phyloP scores from a whole-genome alignment of 306 rosid genomes.

The Pyrus communis region DNA sequence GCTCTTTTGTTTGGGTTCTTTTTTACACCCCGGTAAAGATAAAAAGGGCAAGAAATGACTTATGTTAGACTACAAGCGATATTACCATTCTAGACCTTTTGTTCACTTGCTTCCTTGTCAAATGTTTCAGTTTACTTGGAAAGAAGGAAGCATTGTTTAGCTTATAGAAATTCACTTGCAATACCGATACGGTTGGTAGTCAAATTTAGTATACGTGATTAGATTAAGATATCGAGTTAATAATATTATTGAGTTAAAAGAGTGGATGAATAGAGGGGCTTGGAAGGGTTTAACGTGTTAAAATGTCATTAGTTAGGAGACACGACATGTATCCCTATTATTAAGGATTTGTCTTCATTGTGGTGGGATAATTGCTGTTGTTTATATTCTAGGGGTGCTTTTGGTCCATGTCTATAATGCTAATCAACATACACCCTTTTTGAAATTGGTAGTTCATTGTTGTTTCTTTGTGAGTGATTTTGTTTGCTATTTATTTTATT shows the following conservation, averaged over 20 bases:
- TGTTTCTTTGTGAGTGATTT: constrained; percentile 16
- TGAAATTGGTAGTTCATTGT: constrained; percentile 4
- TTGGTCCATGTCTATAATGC: background rate
- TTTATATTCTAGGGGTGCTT: constrained; percentile 6
- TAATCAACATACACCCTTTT: background rate
- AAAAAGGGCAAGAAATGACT: constrained; percentile 55
- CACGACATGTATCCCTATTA: constrained; percentile 19
- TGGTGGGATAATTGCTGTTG: constrained; percentile 19
- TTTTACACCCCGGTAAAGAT: constrained; percentile 52
- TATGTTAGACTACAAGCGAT: background rate
- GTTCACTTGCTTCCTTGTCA: background rate
- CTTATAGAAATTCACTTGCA: background rate
- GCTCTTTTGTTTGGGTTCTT: constrained; percentile 62
- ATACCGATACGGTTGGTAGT: too few species aligned
- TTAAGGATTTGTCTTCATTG: constrained; percentile 5
- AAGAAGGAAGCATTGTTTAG: background rate
- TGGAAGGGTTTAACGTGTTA: constrained; percentile 17
- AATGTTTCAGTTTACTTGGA: background rate
- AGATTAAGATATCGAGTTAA: background rate
- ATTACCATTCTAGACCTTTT: background rate
- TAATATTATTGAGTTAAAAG: constrained; percentile 5
- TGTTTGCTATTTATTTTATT: background rate
- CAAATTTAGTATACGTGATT: too few species aligned
- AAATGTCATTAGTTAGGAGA: constrained; percentile 25
- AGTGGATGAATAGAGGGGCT: background rate